Evolutionary conservation across 2,329 filamentous ascomycete species (phyloP).

Genomic region (Whalleya microplaca): DNA sequence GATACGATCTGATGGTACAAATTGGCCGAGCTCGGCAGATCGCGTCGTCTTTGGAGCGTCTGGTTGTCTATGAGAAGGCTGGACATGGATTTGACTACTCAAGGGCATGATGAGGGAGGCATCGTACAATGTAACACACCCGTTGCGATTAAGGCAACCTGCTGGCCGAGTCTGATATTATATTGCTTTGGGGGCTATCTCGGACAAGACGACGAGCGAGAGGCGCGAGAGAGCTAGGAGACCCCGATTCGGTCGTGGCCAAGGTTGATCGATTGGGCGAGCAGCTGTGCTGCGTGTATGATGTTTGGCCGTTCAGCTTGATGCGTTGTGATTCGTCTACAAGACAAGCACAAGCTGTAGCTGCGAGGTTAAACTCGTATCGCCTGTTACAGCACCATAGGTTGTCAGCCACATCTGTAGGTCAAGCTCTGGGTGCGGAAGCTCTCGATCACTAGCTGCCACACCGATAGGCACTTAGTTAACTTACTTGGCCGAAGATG

Average conservation of each 20-base stretch:
- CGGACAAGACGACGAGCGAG: slow-evolving; percentile 17
- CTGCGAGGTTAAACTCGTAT: slow-evolving; percentile 12
- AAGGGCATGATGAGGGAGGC: slow-evolving; percentile 12
- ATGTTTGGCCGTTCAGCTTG: slow-evolving; percentile 23
- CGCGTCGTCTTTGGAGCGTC: slow-evolving; percentile 12
- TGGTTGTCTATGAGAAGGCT: slow-evolving; percentile 16
- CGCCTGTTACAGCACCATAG: slow-evolving; percentile 1
- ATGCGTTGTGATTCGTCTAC: slow-evolving; percentile 18
- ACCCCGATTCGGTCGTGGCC: slow-evolving; percentile 17
- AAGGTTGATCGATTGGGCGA: slow-evolving; percentile 13
- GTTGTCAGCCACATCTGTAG: slow-evolving; percentile 1
- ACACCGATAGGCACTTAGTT: background rate
- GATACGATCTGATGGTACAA: slow-evolving; percentile 5
- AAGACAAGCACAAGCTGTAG: slow-evolving; percentile 10
- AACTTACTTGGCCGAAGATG: background rate
- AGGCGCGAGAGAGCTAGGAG: slow-evolving; percentile 11
- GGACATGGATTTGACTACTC: slow-evolving; percentile 8
- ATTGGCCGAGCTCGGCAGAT: slow-evolving; percentile 5
- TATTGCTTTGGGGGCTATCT: slow-evolving; percentile 7
- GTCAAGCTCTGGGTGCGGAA: slow-evolving; percentile 1
- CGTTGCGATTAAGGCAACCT: slow-evolving; percentile 9
- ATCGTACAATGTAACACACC: slow-evolving; percentile 20
- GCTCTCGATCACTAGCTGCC: background rate
- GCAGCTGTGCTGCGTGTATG: slow-evolving; percentile 15
- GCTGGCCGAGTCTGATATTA: slow-evolving; percentile 6